Evolutionary conservation across 2,329 filamentous ascomycete genomes (phyloP).

Genomic region (Alternaria arborescens): DNA sequence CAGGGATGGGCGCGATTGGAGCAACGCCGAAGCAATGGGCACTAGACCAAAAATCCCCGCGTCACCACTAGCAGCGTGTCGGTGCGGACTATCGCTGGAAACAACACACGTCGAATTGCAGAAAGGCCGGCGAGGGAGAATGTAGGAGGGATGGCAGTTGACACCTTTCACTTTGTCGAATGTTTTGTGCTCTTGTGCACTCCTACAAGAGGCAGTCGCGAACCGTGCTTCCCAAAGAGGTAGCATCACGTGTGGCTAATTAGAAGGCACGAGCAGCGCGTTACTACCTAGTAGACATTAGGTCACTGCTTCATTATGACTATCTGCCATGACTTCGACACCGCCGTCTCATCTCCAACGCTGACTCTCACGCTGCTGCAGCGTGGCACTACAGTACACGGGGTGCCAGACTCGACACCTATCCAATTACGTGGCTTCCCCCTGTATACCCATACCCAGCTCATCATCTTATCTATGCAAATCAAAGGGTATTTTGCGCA

Average conservation of each 20-base stretch:
- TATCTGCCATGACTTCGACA: neutral
- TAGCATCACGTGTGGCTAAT: slow-evolving; percentile 41
- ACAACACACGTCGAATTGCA: slow-evolving; percentile 7
- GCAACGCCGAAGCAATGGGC: slow-evolving; percentile 45
- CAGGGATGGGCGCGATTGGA: slow-evolving; percentile 44
- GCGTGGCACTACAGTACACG: slow-evolving; percentile 26
- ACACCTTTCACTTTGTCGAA: slow-evolving; percentile 23
- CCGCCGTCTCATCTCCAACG: neutral
- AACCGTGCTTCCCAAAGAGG: slow-evolving; percentile 31
- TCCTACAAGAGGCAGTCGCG: slow-evolving; percentile 32
- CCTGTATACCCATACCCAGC: slow-evolving; percentile 19
- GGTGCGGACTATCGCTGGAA: slow-evolving; percentile 11
- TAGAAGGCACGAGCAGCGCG: slow-evolving; percentile 19
- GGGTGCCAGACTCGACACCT: slow-evolving; percentile 16
- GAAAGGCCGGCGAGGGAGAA: neutral
- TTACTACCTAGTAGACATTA: slow-evolving; percentile 4
- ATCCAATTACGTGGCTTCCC: slow-evolving; percentile 30
- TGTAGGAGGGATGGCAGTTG: slow-evolving; percentile 34
- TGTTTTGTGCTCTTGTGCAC: slow-evolving; percentile 26
- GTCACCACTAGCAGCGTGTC: slow-evolving; percentile 22
- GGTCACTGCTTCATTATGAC: neutral
- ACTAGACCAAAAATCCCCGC: slow-evolving; percentile 47
- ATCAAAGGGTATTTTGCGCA: slow-evolving; percentile 46
- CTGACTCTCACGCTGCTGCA: slow-evolving; percentile 7
- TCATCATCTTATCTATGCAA: slow-evolving; percentile 31